Conservation (phyloP, 139 green algal genomes). For the Tetradesmus lagerheimii region DNA sequence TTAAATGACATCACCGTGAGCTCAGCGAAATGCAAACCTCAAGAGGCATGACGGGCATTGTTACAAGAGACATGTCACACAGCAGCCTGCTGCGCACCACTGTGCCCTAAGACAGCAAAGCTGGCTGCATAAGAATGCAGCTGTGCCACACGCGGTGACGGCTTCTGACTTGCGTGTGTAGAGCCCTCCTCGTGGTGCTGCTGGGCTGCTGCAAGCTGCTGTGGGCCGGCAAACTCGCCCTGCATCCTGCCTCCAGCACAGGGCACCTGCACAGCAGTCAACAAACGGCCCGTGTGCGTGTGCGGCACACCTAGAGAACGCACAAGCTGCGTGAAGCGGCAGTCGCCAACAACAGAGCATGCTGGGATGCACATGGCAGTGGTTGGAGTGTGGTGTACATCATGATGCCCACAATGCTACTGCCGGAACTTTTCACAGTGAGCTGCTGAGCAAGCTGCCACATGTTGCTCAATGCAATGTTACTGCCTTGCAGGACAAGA, state of each 20-base stretch:
- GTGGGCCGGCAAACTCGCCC: conserved; percentile 26
- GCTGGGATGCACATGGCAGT: no score
- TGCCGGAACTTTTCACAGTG: no score
- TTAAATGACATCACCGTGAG: no score
- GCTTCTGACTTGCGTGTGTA: background rate
- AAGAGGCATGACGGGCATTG: background rate
- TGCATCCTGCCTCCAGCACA: conserved; percentile 29
- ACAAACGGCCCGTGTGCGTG: no score
- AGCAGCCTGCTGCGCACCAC: background rate
- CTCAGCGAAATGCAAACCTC: background rate
- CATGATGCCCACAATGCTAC: no score
- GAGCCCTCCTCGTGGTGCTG: background rate
- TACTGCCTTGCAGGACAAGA: no score
- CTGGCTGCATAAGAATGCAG: background rate
- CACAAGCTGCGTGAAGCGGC: no score
- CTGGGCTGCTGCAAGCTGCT: background rate
- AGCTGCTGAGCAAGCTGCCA: background rate
- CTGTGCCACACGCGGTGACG: background rate
- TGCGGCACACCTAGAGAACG: no score
- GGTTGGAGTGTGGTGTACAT: no score
- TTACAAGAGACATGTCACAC: no score
- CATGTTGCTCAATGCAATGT: no score
- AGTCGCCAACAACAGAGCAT: no score
- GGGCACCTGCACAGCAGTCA: background rate
- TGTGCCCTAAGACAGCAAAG: background rate